A percentile compares a stretch with the other conserved stretches of the same genome.
These are phyloP conservation scores for Lodderomyces orthopsilosis DNA, from an alignment of 1,139 yeast genomes.

Conservation along the genomic window DNA sequence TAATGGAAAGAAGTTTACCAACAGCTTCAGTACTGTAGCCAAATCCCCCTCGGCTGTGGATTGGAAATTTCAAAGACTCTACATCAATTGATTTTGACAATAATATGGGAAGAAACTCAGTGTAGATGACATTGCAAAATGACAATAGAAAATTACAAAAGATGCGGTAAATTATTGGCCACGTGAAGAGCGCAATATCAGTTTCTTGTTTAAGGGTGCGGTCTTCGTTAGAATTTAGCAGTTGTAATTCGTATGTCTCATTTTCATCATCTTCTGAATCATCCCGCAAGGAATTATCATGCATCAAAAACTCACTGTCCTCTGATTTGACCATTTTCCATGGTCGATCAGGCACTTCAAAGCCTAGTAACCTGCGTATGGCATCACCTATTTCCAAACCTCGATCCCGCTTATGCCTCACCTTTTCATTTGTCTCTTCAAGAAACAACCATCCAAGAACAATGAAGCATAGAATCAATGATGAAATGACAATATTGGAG, in stretches of 20 bases:
- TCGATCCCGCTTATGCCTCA: constrained; percentile 40
- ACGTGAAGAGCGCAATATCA: constrained; percentile 21
- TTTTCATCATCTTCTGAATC: constrained; percentile 3
- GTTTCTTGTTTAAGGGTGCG: not conserved
- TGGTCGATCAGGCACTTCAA: constrained; percentile 28
- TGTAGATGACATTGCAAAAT: constrained; percentile 48
- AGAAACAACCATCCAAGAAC: constrained; percentile 38
- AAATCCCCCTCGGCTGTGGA: constrained; percentile 29
- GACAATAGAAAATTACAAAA: constrained; percentile 14
- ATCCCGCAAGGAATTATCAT: not conserved
- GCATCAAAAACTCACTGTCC: constrained; percentile 3
- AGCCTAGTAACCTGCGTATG: constrained; percentile 33
- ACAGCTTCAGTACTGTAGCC: constrained; percentile 43
- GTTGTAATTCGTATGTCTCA: constrained; percentile 2
- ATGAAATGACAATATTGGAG: constrained; percentile 55
- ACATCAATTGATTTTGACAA: constrained; percentile 45
- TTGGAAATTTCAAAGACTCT: constrained; percentile 36
- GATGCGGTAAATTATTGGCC: constrained; percentile 21
- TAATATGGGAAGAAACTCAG: constrained; percentile 59
- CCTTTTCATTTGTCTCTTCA: constrained; percentile 26
- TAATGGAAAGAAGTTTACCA: constrained; percentile 53
- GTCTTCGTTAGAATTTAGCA: constrained; percentile 9
- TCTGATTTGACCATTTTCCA: constrained; percentile 22
- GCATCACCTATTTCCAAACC: constrained; percentile 57
- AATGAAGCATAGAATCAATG: constrained; percentile 31